Conservation (phyloP, 1,284 basidiomycete species). For the Tilletia walkeri region DNA sequence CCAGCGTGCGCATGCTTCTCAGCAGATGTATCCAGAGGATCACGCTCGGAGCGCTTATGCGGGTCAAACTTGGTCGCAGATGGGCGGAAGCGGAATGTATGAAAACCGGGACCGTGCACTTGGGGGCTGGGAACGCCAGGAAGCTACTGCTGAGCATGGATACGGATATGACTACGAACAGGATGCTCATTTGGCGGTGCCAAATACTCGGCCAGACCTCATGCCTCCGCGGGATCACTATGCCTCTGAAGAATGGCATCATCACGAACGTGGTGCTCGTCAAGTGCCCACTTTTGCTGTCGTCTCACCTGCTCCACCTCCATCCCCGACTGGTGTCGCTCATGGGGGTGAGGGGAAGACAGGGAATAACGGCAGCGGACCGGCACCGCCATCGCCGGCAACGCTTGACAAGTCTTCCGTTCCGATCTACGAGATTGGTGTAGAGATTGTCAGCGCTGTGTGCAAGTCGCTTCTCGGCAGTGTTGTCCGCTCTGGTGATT, state of each 20-base stretch:
- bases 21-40: too few relatives aligned
- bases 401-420: conserved; percentile 46
- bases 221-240: not conserved
- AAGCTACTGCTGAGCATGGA: too few relatives aligned
- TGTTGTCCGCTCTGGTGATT: conserved; percentile 33
- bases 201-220: not conserved
- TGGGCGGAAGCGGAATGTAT: too few relatives aligned
- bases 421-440: conserved; percentile 45
- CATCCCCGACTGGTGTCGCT: not conserved
- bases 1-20: not conserved
- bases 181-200: not conserved
- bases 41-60: too few relatives aligned
- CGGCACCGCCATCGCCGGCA: conserved; percentile 42
- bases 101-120: too few relatives aligned
- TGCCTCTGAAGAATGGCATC: not conserved
- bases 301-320: conserved; percentile 19
- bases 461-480: conserved; percentile 28
- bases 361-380: conserved; percentile 20
- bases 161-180: too few relatives aligned
- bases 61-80: too few relatives aligned
- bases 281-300: conserved; percentile 24
- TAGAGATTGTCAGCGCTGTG: conserved; percentile 49
- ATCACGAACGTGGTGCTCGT: too few relatives aligned
- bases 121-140: too few relatives aligned
- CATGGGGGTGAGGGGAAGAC: conserved; percentile 12